phyloP scores from a whole-genome alignment of 1,284 basidiomycete genomes.

The Ustilago xerochloae region DNA sequence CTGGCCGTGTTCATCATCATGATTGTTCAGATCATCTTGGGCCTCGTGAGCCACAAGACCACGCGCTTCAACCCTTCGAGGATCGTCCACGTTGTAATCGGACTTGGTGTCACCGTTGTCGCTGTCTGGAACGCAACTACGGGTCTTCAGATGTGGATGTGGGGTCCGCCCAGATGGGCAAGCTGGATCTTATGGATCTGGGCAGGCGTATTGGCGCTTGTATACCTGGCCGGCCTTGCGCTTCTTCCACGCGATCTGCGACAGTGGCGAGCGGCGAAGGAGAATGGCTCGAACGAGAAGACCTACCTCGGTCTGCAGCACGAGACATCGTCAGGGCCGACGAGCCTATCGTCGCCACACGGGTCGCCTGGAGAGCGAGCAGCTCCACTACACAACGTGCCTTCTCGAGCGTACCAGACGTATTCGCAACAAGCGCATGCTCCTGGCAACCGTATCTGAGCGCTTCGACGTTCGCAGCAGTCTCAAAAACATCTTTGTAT shows the following conservation, averaged over 20 bases:
- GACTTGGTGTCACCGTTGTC: slow-evolving; percentile 30
- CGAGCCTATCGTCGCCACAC: slow-evolving; percentile 14
- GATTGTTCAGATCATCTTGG: slow-evolving; percentile 73
- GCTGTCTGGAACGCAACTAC: slow-evolving; percentile 46
- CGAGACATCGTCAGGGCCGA: slow-evolving; percentile 5
- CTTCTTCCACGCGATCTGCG: slow-evolving; percentile 45
- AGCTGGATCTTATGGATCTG: slow-evolving; percentile 50
- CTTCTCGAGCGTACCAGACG: slow-evolving; percentile 17
- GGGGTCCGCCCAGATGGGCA: slow-evolving; percentile 31
- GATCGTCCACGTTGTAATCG: slow-evolving; percentile 49
- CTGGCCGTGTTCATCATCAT: slow-evolving; percentile 75
- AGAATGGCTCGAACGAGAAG: slow-evolving; percentile 5
- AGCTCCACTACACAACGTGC: slow-evolving; percentile 10
- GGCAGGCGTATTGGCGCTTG: slow-evolving; percentile 33
- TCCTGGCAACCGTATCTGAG: slow-evolving; percentile 16
- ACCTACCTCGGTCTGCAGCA: slow-evolving; percentile 14
- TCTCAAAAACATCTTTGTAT: no score
- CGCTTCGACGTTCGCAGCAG: not conserved
- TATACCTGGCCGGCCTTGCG: slow-evolving; percentile 46
- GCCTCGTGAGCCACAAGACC: slow-evolving; percentile 73
- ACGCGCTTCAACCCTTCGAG: slow-evolving; percentile 44
- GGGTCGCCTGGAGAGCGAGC: slow-evolving; percentile 13
- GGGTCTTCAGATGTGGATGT: slow-evolving; percentile 52
- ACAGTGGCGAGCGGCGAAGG: slow-evolving; percentile 16
- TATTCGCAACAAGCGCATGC: slow-evolving; percentile 17